A percentile compares a stretch with the other conserved stretches of the same genome.
Evolutionary conservation across 2,329 filamentous ascomycete genomes (phyloP).

Genomic region (Furcasterigmium sp.): DNA sequence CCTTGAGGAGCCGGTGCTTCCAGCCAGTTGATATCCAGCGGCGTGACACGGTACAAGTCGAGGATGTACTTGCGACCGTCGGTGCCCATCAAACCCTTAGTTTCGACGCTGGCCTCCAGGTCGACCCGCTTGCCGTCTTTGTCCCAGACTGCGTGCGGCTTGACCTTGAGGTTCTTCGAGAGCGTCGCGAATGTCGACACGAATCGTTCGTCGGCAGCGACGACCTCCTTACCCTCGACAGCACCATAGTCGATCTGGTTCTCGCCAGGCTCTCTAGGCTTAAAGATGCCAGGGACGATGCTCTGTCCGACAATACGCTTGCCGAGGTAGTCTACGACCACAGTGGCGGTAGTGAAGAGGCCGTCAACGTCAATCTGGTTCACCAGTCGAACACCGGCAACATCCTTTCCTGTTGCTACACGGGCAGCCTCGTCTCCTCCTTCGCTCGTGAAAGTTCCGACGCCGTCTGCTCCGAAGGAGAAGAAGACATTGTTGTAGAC

Average conservation of each 20-base stretch:
- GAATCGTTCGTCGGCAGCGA: slow-evolving; percentile 86
- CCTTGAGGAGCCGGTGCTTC: slow-evolving; percentile 42
- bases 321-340: slow-evolving; percentile 94
- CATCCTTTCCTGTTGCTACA: slow-evolving; percentile 94
- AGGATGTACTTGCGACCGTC: slow-evolving; percentile 97
- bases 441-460: slow-evolving; percentile 93
- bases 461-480: slow-evolving; percentile 95
- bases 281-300: slow-evolving; percentile 98
- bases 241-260: slow-evolving; percentile 99
- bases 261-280: slow-evolving; percentile 94
- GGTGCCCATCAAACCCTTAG: slow-evolving; percentile 93
- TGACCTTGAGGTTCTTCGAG: slow-evolving; percentile 84
- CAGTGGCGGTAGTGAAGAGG: slow-evolving; percentile 90
- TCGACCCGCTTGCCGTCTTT: slow-evolving; percentile 89
- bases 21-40: slow-evolving; percentile 84
- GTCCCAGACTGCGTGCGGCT: slow-evolving; percentile 96
- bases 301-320: slow-evolving; percentile 97
- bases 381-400: slow-evolving; percentile 86
- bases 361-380: slow-evolving; percentile 96
- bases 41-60: slow-evolving; percentile 91
- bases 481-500: slow-evolving; percentile 99
- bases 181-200: slow-evolving; percentile 80
- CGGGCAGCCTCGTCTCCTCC: slow-evolving; percentile 94
- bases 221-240: slow-evolving; percentile 93
- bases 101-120: slow-evolving; percentile 92